Percentiles rank a stretch among this genome's conserved stretches.
phyloP scores from a whole-genome alignment of 805 yeast species.

The Blastobotrys mokoenaii region DNA sequence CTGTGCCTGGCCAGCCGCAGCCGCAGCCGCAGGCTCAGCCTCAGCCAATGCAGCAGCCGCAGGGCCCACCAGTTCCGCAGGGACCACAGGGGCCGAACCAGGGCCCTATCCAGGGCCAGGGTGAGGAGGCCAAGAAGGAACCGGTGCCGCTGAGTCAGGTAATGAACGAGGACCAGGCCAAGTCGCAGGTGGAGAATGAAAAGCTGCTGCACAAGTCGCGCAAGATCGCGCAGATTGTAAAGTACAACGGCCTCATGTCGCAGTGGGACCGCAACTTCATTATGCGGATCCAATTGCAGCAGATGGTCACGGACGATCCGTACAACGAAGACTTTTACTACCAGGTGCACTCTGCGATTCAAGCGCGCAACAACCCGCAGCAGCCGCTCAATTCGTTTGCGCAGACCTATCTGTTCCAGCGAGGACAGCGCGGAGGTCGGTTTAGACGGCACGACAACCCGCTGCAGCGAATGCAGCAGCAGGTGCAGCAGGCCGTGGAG shows the following conservation, averaged over 20 bases:
- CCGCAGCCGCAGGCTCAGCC: conserved; percentile 13
- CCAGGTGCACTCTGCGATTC: conserved; percentile 78
- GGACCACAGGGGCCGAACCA: not conserved
- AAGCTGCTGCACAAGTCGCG: conserved; percentile 14
- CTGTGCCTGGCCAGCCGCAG: conserved; percentile 8
- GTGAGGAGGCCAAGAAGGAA: not conserved
- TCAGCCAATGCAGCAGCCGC: conserved; percentile 20
- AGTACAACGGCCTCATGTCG: conserved; percentile 89
- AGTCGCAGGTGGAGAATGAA: conserved; percentile 14
- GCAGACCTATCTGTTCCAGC: conserved; percentile 81
- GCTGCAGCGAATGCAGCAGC: conserved; percentile 95
- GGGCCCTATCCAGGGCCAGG: not conserved
- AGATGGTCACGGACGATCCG: conserved; percentile 94
- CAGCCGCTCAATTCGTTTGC: conserved; percentile 73
- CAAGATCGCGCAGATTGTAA: conserved; percentile 40
- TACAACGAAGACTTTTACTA: conserved; percentile 93
- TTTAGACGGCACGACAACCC: conserved; percentile 54
- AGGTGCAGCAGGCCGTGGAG: conserved; percentile 91
- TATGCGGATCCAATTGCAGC: conserved; percentile 88
- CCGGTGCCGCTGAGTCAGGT: conserved; percentile 14
- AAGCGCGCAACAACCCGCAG: conserved; percentile 47
- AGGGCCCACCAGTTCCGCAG: conserved; percentile 22
- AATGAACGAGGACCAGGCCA: conserved; percentile 16
- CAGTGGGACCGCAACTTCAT: conserved; percentile 95
- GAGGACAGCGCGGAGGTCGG: conserved; percentile 66